Evolutionary conservation across 768 basidiomycete species (phyloP), one percentile per base, ranked within the genome.

Genomic region (Tremella fuciformis): DNA sequence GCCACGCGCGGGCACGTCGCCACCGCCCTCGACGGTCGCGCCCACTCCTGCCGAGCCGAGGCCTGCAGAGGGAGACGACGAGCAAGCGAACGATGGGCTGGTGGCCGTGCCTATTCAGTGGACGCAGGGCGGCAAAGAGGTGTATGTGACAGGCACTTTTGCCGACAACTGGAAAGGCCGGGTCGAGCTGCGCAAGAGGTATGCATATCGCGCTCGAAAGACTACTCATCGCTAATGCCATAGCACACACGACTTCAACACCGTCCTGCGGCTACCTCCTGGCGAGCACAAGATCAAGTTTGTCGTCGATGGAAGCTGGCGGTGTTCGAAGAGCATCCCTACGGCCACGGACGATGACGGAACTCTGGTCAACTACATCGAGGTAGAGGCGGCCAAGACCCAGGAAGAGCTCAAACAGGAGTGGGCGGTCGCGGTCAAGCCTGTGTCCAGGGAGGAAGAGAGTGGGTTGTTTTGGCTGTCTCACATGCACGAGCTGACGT

Each of bases 281-380:
- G 94, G 94, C 15, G 91, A 91, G 0, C 91, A 97, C 72, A 89
- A 92, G 64, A 82, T 97, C 73, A 89, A 92, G 58, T 98, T 96
- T 81, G 84, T 97, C 64, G 89, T 98, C 60, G 94, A 98, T 75
- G 89, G 88, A 48, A 83, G 85, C 47, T 91, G 87, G 85, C 84
- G 87, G 60, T 84, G 79, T 53, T 79, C 79, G 13, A 78, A 78
- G 66, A 72, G 78, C 57, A 70, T 86, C n/a, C 86, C 88, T 22
- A 91, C 91, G 0, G 91, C 93, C 48, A 91, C 92, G 72, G 92
- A 97, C 73, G 88, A 91, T 69, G 79, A 80, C 53, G 94, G 94
- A 29, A 88, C 87, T 24, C 81, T 98, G 46, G 90, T 94, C 53
- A 98, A 98, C 79, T 97, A 94, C 74, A 86, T 98, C 58, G 85